These are phyloP conservation scores for Leccinellum rugosiceps DNA, from an alignment of 768 basidiomycete species.

Conservation along the genomic window DNA sequence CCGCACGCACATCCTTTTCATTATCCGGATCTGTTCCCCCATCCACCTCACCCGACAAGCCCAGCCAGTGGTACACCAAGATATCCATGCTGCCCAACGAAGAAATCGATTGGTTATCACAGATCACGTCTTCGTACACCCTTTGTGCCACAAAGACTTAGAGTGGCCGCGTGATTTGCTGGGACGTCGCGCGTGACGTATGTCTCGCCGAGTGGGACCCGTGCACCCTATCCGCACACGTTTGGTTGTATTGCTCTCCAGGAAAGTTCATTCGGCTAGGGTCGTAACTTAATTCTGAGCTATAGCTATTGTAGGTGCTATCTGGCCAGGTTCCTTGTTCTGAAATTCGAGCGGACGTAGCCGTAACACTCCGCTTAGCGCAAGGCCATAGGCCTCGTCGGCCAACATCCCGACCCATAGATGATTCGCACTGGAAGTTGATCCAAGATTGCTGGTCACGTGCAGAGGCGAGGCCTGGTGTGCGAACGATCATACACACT, in stretches of 20 bases:
- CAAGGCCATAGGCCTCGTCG: not conserved
- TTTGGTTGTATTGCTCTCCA: not conserved
- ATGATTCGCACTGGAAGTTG: not conserved
- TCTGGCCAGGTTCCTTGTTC: not conserved
- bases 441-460: not conserved
- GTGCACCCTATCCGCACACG: slow-evolving; percentile 18
- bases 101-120: slow-evolving; percentile 74
- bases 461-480: too few relatives aligned
- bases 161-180: slow-evolving; percentile 73
- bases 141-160: slow-evolving; percentile 78
- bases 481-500: not conserved
- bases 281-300: not conserved
- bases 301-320: not conserved
- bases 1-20: slow-evolving; percentile 35
- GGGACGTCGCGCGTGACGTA: slow-evolving; percentile 63
- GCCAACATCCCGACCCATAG: not conserved
- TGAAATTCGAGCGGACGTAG: not conserved
- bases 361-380: not conserved
- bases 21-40: slow-evolving; percentile 17
- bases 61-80: slow-evolving; percentile 58
- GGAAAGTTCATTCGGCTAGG: not conserved
- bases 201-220: slow-evolving; percentile 72
- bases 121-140: slow-evolving; percentile 71
- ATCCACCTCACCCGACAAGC: slow-evolving; percentile 25
- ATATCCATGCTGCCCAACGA: slow-evolving; percentile 64